phyloP scores from a whole-genome alignment of 352 stramenopile species.

The Phytophthora litchii region DNA sequence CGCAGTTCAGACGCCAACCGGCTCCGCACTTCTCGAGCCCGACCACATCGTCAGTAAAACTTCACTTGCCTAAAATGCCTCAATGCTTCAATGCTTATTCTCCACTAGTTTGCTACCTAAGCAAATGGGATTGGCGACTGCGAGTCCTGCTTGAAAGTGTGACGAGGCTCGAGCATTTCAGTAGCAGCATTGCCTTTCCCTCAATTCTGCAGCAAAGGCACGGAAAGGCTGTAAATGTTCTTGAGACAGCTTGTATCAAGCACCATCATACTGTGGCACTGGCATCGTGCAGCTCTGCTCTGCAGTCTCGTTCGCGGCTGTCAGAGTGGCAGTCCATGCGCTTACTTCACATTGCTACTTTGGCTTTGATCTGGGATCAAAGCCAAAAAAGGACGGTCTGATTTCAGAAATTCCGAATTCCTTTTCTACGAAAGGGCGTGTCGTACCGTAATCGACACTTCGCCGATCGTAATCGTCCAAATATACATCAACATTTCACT shows the following conservation, averaged over 20 bases:
- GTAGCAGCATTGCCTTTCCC: slow-evolving; percentile 14
- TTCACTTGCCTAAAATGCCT: too few species aligned
- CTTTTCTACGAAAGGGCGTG: slow-evolving; percentile 4
- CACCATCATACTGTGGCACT: not conserved
- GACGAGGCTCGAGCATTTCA: slow-evolving; percentile 20
- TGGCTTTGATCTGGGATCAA: not conserved
- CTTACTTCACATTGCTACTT: slow-evolving; percentile 19
- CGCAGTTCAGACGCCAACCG: slow-evolving; percentile 4
- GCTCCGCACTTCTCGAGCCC: not conserved
- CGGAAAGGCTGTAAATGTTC: slow-evolving; percentile 7
- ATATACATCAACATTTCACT: not conserved
- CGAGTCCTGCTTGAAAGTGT: slow-evolving; percentile 3
- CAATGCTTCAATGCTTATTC: slow-evolving; percentile 16
- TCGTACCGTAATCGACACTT: slow-evolving; percentile 11
- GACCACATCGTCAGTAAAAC: not conserved
- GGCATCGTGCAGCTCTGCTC: not conserved
- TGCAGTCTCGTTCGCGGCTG: slow-evolving; percentile 17
- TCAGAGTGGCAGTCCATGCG: not conserved
- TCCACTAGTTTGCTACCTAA: not conserved
- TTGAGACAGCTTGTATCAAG: not conserved
- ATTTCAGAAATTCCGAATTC: slow-evolving; percentile 11
- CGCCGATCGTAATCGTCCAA: not conserved
- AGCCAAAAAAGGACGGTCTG: not conserved
- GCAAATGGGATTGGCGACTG: not conserved
- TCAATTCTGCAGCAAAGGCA: not conserved